These are phyloP conservation scores for Emericellopsis terricola DNA, from an alignment of 495 filamentous ascomycete species.

Conservation along the genomic window DNA sequence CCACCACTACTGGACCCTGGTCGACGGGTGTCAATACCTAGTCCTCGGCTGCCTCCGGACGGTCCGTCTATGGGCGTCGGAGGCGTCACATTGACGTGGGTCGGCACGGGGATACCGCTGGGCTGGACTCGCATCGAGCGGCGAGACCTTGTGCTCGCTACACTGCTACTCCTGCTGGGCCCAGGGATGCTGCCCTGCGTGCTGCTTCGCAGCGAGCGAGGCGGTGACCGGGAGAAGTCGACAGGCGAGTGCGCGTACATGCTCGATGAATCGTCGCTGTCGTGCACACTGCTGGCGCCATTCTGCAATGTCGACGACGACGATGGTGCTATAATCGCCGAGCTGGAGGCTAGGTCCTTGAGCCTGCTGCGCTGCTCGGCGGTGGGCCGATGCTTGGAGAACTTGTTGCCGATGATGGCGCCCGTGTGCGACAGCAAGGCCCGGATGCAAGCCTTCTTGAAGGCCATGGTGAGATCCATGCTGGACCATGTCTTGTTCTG, in stretches of 20 bases:
- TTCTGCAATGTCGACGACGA: slow-evolving; percentile 8
- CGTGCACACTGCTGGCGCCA: slow-evolving; percentile 16
- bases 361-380: slow-evolving; percentile 62
- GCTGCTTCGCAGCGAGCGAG: slow-evolving; percentile 18
- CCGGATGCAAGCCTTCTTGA: slow-evolving; percentile 88
- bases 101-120: slow-evolving; percentile 10
- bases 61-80: slow-evolving; percentile 14
- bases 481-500: slow-evolving; percentile 99
- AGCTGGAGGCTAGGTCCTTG: slow-evolving; percentile 58
- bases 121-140: slow-evolving; percentile 3
- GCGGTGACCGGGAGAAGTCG: slow-evolving; percentile 31
- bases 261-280: slow-evolving; percentile 31
- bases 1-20: slow-evolving; percentile 12
- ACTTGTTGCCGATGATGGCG: slow-evolving; percentile 93
- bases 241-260: slow-evolving; percentile 25
- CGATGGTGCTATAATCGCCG: slow-evolving; percentile 27
- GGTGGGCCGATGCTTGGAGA: slow-evolving; percentile 67
- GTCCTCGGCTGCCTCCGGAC: slow-evolving; percentile 4
- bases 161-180: slow-evolving; percentile 27
- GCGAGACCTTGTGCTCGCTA: slow-evolving; percentile 24
- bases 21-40: slow-evolving; percentile 7
- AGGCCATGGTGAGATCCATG: slow-evolving; percentile 72
- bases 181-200: slow-evolving; percentile 17
- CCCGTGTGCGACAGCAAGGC: slow-evolving; percentile 90
- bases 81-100: slow-evolving; percentile 21